Evolutionary conservation across 1,284 basidiomycete genomes (phyloP).

Genomic region (Schizopora paradoxa): DNA sequence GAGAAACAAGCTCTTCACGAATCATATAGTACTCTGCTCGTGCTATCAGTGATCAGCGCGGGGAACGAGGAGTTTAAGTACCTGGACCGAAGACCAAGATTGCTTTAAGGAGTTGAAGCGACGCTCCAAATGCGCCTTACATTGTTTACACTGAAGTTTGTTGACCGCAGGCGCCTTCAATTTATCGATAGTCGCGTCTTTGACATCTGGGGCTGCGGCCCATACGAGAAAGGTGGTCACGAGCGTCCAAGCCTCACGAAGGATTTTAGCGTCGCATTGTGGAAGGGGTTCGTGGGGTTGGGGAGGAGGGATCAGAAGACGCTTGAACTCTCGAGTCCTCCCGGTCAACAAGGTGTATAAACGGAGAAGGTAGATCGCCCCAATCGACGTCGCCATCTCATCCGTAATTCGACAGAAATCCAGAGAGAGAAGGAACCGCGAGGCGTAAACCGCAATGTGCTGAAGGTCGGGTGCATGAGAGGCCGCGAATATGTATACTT

Average conservation of each 20-base stretch:
- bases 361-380: constrained; percentile 27
- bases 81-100: no score
- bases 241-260: constrained; percentile 36
- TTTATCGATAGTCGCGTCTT: constrained; percentile 51
- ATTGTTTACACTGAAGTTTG: no score
- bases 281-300: constrained; percentile 32
- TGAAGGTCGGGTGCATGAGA: constrained; percentile 22
- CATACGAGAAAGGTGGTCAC: constrained; percentile 37
- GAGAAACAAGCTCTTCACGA: no score
- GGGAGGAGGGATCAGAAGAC: constrained; percentile 34
- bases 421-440: constrained; percentile 25
- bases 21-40: no score
- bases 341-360: constrained; percentile 30
- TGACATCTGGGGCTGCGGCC: constrained; percentile 34
- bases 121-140: no score
- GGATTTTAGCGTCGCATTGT: constrained; percentile 35
- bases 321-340: constrained; percentile 29
- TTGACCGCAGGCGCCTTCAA: no score
- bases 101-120: no score
- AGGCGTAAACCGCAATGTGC: constrained; percentile 24
- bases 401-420: constrained; percentile 25
- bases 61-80: no score
- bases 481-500: constrained; percentile 28
- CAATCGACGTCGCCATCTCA: constrained; percentile 24
- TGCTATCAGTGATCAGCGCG: no score